These are phyloP conservation scores for Colletotrichum kahawae DNA, from an alignment of 2,329 filamentous ascomycete genomes.

Conservation along the genomic window DNA sequence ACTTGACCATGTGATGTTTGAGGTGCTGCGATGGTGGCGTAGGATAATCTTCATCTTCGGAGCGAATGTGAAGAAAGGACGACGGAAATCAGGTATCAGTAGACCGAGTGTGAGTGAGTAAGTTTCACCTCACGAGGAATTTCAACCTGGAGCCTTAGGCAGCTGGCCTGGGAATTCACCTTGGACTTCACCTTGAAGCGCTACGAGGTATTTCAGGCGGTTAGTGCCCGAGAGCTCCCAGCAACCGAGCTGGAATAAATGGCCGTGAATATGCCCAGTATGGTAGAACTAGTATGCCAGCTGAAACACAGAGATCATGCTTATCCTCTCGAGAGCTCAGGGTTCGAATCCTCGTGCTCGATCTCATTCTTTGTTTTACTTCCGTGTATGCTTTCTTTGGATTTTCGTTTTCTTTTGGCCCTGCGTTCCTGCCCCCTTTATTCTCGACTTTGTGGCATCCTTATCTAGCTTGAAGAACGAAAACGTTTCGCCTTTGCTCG, in stretches of 20 bases:
- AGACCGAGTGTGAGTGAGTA: background rate
- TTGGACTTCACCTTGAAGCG: background rate
- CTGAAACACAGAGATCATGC: background rate
- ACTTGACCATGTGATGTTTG: background rate
- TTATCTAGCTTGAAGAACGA: too few species aligned
- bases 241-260: background rate
- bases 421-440: too few species aligned
- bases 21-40: background rate
- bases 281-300: background rate
- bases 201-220: rapidly evolving
- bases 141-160: background rate
- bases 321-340: background rate
- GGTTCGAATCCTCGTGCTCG: background rate
- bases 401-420: too few species aligned
- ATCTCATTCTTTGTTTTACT: background rate
- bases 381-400: too few species aligned
- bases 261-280: background rate
- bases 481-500: too few species aligned
- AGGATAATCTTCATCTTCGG: background rate
- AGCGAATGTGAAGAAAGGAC: background rate
- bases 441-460: too few species aligned
- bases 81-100: background rate
- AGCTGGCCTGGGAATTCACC: background rate
- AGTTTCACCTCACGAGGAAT: background rate
- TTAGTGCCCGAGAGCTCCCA: background rate